These are phyloP conservation scores for Candida pseudoviswanathii DNA, from an alignment of 1,139 yeast species.

Conservation along the genomic window DNA sequence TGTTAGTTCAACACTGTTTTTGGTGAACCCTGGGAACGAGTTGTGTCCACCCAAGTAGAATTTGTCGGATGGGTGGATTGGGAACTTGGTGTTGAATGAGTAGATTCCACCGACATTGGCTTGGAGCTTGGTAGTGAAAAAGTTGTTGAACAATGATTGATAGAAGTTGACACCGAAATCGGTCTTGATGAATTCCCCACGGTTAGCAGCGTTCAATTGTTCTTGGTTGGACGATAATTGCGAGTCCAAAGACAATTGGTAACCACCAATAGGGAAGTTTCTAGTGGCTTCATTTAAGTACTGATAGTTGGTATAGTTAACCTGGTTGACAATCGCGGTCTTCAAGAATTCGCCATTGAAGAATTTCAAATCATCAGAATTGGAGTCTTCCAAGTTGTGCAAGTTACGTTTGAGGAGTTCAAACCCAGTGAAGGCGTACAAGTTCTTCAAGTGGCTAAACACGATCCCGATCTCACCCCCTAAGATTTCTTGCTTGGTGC, in stretches of 20 bases:
- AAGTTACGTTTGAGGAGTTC: constrained; percentile 44
- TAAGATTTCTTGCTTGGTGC: constrained; percentile 31
- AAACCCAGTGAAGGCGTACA: constrained; percentile 39
- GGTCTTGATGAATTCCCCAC: constrained; percentile 31
- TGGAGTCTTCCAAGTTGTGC: constrained; percentile 41
- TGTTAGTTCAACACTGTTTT: constrained; percentile 35
- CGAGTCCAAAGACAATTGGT: constrained; percentile 21
- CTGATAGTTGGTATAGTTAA: constrained; percentile 24
- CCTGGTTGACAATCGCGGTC: constrained; percentile 33
- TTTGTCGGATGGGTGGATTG: constrained; percentile 48
- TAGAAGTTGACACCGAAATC: constrained; percentile 30
- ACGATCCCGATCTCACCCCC: constrained; percentile 51
- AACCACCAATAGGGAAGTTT: constrained; percentile 38
- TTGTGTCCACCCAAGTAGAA: constrained; percentile 51
- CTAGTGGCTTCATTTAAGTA: constrained; percentile 28
- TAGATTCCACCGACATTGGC: constrained; percentile 40
- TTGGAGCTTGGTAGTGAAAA: constrained; percentile 38
- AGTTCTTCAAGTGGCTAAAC: constrained; percentile 21
- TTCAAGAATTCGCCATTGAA: constrained; percentile 40
- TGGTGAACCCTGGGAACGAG: constrained; percentile 41
- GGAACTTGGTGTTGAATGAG: constrained; percentile 23
- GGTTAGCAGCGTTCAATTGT: constrained; percentile 24
- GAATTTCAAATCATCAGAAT: constrained; percentile 28
- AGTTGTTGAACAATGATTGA: constrained; percentile 40
- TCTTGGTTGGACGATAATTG: constrained; percentile 40